A percentile compares a stretch with the other conserved stretches of the same genome.
These are phyloP conservation scores for Dalechampia spathulata DNA, from an alignment of 441 rosid genomes.

Conservation along the genomic window DNA sequence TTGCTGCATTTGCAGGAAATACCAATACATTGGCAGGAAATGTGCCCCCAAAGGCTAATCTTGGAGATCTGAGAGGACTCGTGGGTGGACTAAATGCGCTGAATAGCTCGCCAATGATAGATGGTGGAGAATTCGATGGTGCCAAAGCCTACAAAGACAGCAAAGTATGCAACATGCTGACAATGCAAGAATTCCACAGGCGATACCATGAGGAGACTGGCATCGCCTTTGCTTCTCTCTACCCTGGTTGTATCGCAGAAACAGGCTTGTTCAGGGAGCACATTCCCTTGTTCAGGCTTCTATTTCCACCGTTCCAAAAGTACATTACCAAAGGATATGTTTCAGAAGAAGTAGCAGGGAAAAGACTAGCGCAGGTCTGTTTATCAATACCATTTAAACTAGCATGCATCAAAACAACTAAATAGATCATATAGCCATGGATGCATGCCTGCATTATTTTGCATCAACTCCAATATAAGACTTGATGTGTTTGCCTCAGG, in stretches of 20 bases:
- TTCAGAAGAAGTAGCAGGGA: constrained; percentile 88
- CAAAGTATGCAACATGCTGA: constrained; percentile 90
- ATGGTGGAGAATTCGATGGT: constrained; percentile 89
- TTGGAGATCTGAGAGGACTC: constrained; percentile 86
- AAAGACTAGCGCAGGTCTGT: constrained; percentile 80
- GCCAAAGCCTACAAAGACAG: constrained; percentile 97
- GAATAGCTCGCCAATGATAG: constrained; percentile 75
- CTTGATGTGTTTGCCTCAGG: constrained; percentile 27
- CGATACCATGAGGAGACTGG: constrained; percentile 79
- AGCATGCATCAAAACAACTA: not conserved
- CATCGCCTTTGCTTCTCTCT: constrained; percentile 74
- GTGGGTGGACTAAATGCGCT: constrained; percentile 55
- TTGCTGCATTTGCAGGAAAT: constrained; percentile 51
- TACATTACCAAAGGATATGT: constrained; percentile 89
- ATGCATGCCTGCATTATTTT: not conserved
- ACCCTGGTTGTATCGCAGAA: constrained; percentile 96
- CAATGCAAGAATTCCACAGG: constrained; percentile 86
- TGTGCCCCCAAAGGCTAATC: constrained; percentile 89
- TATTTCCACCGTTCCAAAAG: constrained; percentile 90
- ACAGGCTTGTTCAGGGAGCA: constrained; percentile 92
- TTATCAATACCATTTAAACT: not conserved
- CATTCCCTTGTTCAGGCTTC: constrained; percentile 62
- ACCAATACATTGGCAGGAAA: constrained; percentile 89
- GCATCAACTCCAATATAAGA: not conserved
- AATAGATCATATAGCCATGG: not conserved